Evolutionary conservation across 108 stramenopile species (phyloP), one percentile per base, ranked within the genome.

Genomic region (Cyclotella baltica): DNA sequence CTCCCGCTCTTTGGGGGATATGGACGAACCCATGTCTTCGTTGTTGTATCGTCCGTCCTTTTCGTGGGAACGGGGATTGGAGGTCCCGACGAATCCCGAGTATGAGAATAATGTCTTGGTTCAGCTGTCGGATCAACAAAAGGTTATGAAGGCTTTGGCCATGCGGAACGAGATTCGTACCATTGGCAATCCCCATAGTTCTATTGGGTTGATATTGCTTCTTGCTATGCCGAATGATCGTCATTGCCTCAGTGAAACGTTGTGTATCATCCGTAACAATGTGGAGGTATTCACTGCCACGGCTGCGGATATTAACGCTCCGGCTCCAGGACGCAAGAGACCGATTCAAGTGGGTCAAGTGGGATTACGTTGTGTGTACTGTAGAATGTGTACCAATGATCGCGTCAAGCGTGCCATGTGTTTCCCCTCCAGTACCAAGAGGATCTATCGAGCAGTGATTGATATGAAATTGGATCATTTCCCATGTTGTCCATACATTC

Each of bases 401-500:
- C 86, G 93, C 15, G 90, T 96, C n/a, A 96, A 96, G 79, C 82
- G 95, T 10, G 95, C 95, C 6, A 91, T 91, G 11, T 96, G 95
- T 76, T 96, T 92, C 51, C 95, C 95, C 55, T 94, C 95, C 1
- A 90, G 90, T 4, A 91, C 92, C 68, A 89, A 90, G 51, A 85
- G 95, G 5, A 96, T 96, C 52, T 96, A 96, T 51, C 83, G 95
- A 0, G 91, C 95, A 19, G 90, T 96, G n/a, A 96, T 94, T 70
- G 95, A 96, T 43, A 96, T 96, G 95, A 96, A 96, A 70, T 80
- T 96, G 6, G 95, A 96, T 72, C 95, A 96, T 78, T 94, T 96
- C 69, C 78, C 80, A 50, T 82, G 78, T 23, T 96, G 95, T 75
- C 90, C 85, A 19, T 92, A 91, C 46, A 93, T 96, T 15, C 95